Conservation (phyloP, 306 rosid species). For the barrel medic (Medicago truncatula) region MtrunA17r5.0-ANR NC_053042.1:11867001-11867500, state of each 20-base stretch:
- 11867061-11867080: not conserved
- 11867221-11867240: constrained; percentile 87
- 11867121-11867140: no score
- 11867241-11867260: constrained; percentile 59
- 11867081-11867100: not conserved
- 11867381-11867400: constrained; percentile 70
- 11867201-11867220: constrained; percentile 71
- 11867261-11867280: constrained; percentile 70
- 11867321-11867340: constrained; percentile 70
- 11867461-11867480: constrained; percentile 76
- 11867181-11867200: constrained; percentile 69
- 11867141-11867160: constrained; percentile 21
- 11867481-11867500: constrained; percentile 56
- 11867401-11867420: constrained; percentile 81
- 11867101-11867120: not conserved
- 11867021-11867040: not conserved
- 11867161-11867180: constrained; percentile 85
- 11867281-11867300: constrained; percentile 66
- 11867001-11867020: no score
- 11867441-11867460: constrained; percentile 62
- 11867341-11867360: constrained; percentile 67
- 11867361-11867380: constrained; percentile 63
- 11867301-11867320: constrained; percentile 78
- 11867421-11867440: constrained; percentile 77
- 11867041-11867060: not conserved